These are phyloP conservation scores for Starmerella cellae DNA, from an alignment of 805 yeast genomes.

Conservation along the genomic window DNA sequence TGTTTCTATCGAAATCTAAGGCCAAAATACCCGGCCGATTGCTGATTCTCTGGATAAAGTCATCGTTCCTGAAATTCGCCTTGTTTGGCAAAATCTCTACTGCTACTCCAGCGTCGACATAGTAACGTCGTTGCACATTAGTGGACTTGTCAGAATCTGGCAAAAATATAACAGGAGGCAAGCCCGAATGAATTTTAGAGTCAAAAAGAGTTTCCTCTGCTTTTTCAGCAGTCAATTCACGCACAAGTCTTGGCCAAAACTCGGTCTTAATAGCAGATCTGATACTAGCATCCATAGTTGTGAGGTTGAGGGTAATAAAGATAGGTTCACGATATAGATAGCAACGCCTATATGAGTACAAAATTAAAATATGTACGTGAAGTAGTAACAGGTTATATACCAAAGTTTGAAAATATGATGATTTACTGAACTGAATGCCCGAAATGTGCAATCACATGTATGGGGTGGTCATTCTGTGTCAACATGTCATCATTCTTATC, in stretches of 20 bases:
- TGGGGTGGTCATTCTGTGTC: no score
- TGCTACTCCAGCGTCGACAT: constrained; percentile 32
- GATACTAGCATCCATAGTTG: neutral
- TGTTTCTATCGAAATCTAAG: constrained; percentile 49
- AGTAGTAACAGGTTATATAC: no score
- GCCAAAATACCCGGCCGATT: constrained; percentile 77
- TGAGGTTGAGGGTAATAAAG: no score
- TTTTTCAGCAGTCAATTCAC: constrained; percentile 10
- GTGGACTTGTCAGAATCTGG: neutral
- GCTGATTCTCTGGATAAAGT: constrained; percentile 61
- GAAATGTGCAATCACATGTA: no score
- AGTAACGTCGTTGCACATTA: constrained; percentile 4
- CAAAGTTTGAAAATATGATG: no score
- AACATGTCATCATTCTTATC: no score
- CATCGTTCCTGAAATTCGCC: constrained; percentile 29
- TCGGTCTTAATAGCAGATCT: neutral
- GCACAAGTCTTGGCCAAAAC: constrained; percentile 17
- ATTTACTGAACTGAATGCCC: no score
- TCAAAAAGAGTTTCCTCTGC: constrained; percentile 9
- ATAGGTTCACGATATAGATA: no score
- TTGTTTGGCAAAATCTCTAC: constrained; percentile 61
- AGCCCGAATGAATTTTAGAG: neutral
- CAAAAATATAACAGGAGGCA: constrained; percentile 6
- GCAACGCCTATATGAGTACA: no score
- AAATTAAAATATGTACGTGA: no score